Percentiles rank a stretch among this genome's conserved stretches.
Evolutionary conservation across 345 rosid genomes (phyloP).

Genomic region (Orychophragmus violaceus): DNA sequence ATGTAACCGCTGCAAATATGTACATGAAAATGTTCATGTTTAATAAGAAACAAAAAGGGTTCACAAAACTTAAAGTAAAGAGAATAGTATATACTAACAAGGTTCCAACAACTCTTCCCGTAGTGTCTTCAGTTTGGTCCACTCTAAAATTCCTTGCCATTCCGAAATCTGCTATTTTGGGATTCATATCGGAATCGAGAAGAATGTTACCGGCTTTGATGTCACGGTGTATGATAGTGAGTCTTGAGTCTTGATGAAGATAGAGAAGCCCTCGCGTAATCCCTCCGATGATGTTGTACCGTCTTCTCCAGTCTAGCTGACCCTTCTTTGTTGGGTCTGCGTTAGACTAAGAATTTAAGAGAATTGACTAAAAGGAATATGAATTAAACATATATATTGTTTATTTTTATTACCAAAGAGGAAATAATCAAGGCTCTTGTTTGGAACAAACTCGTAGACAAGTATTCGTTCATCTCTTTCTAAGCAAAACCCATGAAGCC

Average conservation of each 20-base stretch:
- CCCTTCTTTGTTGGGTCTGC: not conserved
- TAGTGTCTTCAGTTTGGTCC: constrained; percentile 3
- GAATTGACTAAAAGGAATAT: not conserved
- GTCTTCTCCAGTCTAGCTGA: not conserved
- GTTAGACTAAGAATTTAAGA: not conserved
- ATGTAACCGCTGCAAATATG: constrained; percentile 32
- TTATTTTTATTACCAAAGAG: not conserved
- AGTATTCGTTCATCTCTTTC: constrained; percentile 19
- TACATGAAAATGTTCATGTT: not conserved
- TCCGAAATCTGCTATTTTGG: constrained; percentile 4
- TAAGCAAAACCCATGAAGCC: constrained; percentile 23
- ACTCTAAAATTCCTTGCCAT: constrained; percentile 10
- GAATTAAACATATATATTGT: not conserved
- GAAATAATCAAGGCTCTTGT: constrained; percentile 26
- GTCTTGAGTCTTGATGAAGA: constrained; percentile 21
- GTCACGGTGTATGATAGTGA: constrained; percentile 24
- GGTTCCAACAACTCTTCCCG: constrained; percentile 6
- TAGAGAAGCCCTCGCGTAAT: constrained; percentile 1
- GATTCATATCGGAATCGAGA: constrained; percentile 6
- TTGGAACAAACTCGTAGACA: constrained; percentile 24
- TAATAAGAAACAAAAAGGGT: not conserved
- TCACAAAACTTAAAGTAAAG: not conserved
- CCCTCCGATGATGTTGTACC: not conserved
- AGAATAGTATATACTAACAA: constrained; percentile 11
- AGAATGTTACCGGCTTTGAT: constrained; percentile 19